Percentiles rank a stretch among this genome's conserved stretches.
Conservation (phyloP, 2,329 filamentous ascomycete species). For the Laburnicola sp. region DNA sequence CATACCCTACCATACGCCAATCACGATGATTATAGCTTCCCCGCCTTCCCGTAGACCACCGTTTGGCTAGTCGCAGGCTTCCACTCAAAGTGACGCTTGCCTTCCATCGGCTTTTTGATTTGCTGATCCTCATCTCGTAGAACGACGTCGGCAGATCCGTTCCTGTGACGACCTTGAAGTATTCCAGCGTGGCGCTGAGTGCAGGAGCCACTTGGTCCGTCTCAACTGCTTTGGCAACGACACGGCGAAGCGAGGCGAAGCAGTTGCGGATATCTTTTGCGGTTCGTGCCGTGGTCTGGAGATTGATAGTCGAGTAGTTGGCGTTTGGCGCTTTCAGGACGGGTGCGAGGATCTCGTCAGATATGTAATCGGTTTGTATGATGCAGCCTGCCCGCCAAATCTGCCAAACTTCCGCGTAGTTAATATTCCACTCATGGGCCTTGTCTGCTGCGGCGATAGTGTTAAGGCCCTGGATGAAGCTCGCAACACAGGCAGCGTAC, state of each 20-base stretch:
- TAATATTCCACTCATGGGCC: conserved; percentile 62
- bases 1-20: no score
- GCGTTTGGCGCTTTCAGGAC: conserved; percentile 45
- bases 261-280: conserved; percentile 57
- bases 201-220: conserved; percentile 64
- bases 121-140: conserved; percentile 62
- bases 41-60: conserved; percentile 14
- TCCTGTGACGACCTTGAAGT: conserved; percentile 65
- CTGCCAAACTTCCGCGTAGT: conserved; percentile 56
- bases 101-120: conserved; percentile 53
- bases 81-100: conserved; percentile 68
- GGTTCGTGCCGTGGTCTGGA: conserved; percentile 53
- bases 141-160: conserved; percentile 67
- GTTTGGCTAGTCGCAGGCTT: conserved; percentile 43
- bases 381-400: conserved; percentile 74
- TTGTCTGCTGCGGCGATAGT: conserved; percentile 63
- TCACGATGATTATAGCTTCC: not conserved
- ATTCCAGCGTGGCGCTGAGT: conserved; percentile 66
- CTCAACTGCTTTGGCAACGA: conserved; percentile 59
- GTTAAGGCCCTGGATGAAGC: conserved; percentile 68
- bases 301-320: conserved; percentile 46
- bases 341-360: conserved; percentile 57
- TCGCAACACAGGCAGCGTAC: conserved; percentile 63
- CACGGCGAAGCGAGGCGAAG: conserved; percentile 57
- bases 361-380: conserved; percentile 68